Evolutionary conservation across 2,329 filamentous ascomycete species (phyloP).

Genomic region (Aureobasidium leucospermi): DNA sequence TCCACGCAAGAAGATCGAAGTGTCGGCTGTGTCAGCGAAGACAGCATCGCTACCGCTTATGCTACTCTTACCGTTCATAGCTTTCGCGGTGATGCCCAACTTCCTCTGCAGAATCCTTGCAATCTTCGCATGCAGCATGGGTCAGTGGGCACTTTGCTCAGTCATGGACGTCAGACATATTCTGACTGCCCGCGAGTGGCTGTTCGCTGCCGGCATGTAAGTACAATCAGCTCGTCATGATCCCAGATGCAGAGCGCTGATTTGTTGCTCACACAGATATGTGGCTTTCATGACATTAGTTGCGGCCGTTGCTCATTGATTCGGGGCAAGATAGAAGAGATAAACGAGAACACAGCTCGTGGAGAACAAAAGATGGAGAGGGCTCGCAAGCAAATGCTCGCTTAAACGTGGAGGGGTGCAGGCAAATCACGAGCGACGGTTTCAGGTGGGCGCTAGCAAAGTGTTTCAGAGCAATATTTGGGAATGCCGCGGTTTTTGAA

Average conservation of each 20-base stretch:
- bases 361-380: not conserved
- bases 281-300: constrained; percentile 34
- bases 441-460: constrained; percentile 6
- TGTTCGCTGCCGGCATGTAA: constrained; percentile 32
- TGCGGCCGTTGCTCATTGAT: constrained; percentile 26
- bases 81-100: constrained; percentile 35
- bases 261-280: constrained; percentile 27
- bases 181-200: constrained; percentile 35
- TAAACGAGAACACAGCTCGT: not conserved
- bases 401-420: not conserved
- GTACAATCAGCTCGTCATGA: constrained; percentile 20
- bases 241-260: not conserved
- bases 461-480: constrained; percentile 9
- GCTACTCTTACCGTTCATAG: constrained; percentile 30
- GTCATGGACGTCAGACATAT: constrained; percentile 29
- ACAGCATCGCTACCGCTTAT: constrained; percentile 8
- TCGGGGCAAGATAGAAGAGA: not conserved
- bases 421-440: constrained; percentile 5
- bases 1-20: constrained; percentile 15
- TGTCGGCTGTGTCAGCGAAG: not conserved
- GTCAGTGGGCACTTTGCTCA: constrained; percentile 26
- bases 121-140: constrained; percentile 31
- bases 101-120: constrained; percentile 34
- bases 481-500: not conserved
- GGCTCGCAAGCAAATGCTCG: not conserved